Evolutionary conservation across 2,329 filamentous ascomycete genomes (phyloP).

Genomic region (Parastagonospora avenae): DNA sequence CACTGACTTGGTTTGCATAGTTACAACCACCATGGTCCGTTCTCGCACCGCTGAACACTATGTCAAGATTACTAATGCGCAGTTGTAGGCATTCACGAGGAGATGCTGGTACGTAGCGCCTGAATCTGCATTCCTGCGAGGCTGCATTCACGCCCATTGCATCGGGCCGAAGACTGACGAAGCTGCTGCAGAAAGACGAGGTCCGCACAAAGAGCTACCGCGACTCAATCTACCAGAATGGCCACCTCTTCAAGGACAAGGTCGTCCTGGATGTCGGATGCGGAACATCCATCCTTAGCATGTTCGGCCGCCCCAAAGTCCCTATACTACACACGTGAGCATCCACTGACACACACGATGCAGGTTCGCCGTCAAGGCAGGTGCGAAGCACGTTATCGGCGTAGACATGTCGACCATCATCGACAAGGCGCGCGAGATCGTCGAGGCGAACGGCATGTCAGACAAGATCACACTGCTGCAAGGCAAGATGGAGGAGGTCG

Average conservation of each 20-base stretch:
- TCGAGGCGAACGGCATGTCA: constrained; percentile 85
- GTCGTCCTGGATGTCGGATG: constrained; percentile 96
- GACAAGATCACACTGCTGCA: constrained; percentile 97
- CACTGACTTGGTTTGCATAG: constrained; percentile 59
- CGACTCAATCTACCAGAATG: constrained; percentile 96
- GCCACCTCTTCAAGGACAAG: constrained; percentile 90
- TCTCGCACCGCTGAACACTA: constrained; percentile 35
- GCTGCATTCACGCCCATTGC: not conserved
- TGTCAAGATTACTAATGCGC: constrained; percentile 47
- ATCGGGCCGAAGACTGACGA: constrained; percentile 13
- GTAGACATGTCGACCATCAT: constrained; percentile 99
- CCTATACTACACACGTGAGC: constrained; percentile 15
- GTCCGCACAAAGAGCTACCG: constrained; percentile 96
- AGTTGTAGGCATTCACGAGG: constrained; percentile 84
- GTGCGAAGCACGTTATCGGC: constrained; percentile 97
- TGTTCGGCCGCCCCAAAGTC: constrained; percentile 65
- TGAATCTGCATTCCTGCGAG: constrained; percentile 9
- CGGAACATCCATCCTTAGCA: constrained; percentile 96
- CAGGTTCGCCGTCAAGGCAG: constrained; percentile 96
- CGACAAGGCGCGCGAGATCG: constrained; percentile 96
- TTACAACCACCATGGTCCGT: constrained; percentile 96
- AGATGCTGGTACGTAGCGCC: constrained; percentile 82
- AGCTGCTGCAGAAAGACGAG: constrained; percentile 80
- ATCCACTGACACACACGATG: constrained; percentile 23
- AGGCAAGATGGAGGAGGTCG: constrained; percentile 99